Percentiles rank a stretch among this genome's conserved stretches.
phyloP scores from a whole-genome alignment of 495 filamentous ascomycete genomes.

The Collariella sp. region DNA sequence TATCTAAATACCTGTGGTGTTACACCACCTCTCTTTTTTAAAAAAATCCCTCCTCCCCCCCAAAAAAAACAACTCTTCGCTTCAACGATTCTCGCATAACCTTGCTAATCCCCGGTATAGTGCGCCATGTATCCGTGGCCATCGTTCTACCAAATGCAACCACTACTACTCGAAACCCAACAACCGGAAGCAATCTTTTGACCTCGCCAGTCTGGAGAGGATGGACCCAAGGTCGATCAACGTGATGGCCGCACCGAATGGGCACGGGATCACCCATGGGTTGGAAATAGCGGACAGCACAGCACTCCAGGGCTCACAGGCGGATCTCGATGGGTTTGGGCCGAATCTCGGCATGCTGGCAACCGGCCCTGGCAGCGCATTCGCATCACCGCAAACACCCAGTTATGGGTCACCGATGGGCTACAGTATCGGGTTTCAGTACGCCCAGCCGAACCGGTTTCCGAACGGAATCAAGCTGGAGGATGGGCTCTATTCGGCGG shows the following conservation, averaged over 20 bases:
- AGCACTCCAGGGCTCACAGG: not conserved
- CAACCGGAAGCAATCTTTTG: constrained; percentile 39
- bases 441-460: constrained; percentile 8
- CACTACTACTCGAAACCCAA: constrained; percentile 19
- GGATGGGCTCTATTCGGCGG: constrained; percentile 6
- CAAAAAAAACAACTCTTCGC: no score
- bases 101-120: constrained; percentile 37
- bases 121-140: constrained; percentile 76
- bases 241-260: constrained; percentile 18
- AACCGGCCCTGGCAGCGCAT: not conserved
- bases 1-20: not conserved
- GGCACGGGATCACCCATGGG: constrained; percentile 13
- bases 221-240: constrained; percentile 40
- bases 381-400: not conserved
- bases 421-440: constrained; percentile 14
- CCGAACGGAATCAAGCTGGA: constrained; percentile 16
- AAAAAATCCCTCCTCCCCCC: no score
- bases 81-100: not conserved
- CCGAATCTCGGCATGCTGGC: constrained; percentile 4
- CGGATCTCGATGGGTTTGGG: constrained; percentile 1
- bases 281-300: constrained; percentile 5
- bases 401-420: constrained; percentile 11
- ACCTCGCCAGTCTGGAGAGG: constrained; percentile 34
- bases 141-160: constrained; percentile 82
- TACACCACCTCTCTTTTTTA: no score